Base-by-base conservation (phyloP, 345 rosid species). In the Raphanus sativus region DNA sequence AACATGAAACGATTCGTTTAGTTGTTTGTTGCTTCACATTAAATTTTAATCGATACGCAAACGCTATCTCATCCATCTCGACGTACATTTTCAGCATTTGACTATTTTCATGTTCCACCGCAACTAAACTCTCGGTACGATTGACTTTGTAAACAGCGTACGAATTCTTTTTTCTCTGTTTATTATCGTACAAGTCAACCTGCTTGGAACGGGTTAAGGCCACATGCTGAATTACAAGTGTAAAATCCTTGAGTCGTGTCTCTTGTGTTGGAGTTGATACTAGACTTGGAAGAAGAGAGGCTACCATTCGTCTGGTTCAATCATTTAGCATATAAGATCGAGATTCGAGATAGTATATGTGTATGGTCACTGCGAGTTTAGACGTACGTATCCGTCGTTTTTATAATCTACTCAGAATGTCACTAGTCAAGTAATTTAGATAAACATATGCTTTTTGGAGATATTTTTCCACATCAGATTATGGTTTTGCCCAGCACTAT, bases 11-110 rank as follows among this genome's bases (percentile, higher is more conserved):
- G 62, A 67, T 79, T 79, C 61, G 29, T 52, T 66, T 33, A 5
- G 26, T 10, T 61, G 34, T 62, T 21, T 67, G 36, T 68, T 74
- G 75, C 78, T 73, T 79, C 65, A 28, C 52, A 74, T 67, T 52
- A 6, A 73, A 72, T 45, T 30, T 11, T 45, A 6, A 16, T 65
- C 13, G 32, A 63, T 63, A 33, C 34, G 65, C 70, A 30, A 13
- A 62, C 70, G 56, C 56, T 38, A 38, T 3, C 45, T 73, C 17
- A 60, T 61, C 16, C 28, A 38, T 48, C 45, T 29, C 70, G 71
- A 71, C 76, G 72, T 71, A 77, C 62, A 65, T 24, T 26, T 61
- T 73, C 69, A 68, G 65, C 70, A 38, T 79, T 79, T 79, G 65
- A 67, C 75, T 34, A 68, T 62, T 52, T 60, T 60, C 4, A 9